Evolutionary conservation across 2,329 filamentous ascomycete species (phyloP), one percentile per base, ranked within the genome.

Genomic region (Fusarium decemcellulare): DNA sequence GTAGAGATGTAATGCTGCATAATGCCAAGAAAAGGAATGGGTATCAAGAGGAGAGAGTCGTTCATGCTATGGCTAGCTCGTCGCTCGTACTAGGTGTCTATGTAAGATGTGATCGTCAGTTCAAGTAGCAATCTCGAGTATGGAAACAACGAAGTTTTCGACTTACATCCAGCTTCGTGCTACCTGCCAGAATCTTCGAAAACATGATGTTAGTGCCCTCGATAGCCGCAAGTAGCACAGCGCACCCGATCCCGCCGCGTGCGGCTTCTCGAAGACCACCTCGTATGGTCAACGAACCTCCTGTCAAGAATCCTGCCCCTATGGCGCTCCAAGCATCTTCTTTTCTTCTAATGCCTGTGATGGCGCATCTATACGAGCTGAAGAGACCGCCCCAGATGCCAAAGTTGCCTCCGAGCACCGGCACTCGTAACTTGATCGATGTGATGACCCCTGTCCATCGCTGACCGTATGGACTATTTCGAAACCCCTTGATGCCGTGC

Each of bases 241-340:
- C 96, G 81, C 96, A 98, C 73, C 95, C 95, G 76, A 99, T 98
- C 67, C 96, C 96, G 64, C 94, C 94, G 82, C 98, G 98, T 76
- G 95, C 88, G 69, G 95, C 94, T 23, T 95, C 94, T 85, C 93
- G 95, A 81, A 92, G 92, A 63, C 96, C 96, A 76, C 96, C 96
- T 83, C 96, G 90, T 68, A 98, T 91, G 53, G 96, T 96, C 37
- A 99, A 87, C 32, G 95, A 90, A 73, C 96, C 96, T 76, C 94
- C 95, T 6, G 96, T 98, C 82, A 98, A 95, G 87, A 98, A 98
- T 56, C 96, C 96, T 42, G 95, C 96, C 74, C 95, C 96, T 80
- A 98, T 98, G 76, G 95, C 94, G 84, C 98, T 98, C 85, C 94
- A 98, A 12, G 95, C 94, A 80, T 98, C 96, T 82, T 99, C 96